Conservation (phyloP, 805 yeast species). For the Candida qinlingensis region DNA sequence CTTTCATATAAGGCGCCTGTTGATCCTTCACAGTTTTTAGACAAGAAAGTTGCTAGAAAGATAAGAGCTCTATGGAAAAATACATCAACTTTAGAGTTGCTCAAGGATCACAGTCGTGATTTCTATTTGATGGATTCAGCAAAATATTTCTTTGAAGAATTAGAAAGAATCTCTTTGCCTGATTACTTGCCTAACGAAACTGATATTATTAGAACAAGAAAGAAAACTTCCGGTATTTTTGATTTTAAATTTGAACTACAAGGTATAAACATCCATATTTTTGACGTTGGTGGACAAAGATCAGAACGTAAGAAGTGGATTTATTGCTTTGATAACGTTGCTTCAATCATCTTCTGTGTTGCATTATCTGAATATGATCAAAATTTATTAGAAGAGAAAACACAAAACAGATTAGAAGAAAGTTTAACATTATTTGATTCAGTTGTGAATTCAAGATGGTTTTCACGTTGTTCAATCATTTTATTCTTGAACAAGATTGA, state of each 20-base stretch:
- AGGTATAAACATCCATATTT: conserved; percentile 55
- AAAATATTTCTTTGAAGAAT: conserved; percentile 62
- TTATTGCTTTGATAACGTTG: conserved; percentile 91
- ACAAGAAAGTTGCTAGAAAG: conserved; percentile 41
- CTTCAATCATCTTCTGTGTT: conserved; percentile 84
- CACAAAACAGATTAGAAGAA: conserved; percentile 76
- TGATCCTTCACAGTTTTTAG: conserved; percentile 48
- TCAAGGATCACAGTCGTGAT: conserved; percentile 56
- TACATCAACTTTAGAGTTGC: conserved; percentile 51
- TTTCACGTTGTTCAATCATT: conserved; percentile 78
- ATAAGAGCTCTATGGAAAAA: conserved; percentile 50
- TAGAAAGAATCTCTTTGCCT: conserved; percentile 53
- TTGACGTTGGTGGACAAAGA: conserved; percentile 94
- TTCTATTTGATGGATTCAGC: conserved; percentile 88
- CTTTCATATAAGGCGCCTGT: conserved; percentile 32
- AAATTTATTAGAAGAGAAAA: conserved; percentile 66
- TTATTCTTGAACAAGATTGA: conserved; percentile 87
- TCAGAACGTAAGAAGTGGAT: conserved; percentile 97
- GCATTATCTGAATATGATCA: conserved; percentile 91
- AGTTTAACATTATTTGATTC: conserved; percentile 82
- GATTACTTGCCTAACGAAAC: conserved; percentile 67
- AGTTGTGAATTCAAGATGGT: conserved; percentile 91
- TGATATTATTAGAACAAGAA: conserved; percentile 82
- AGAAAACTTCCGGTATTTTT: conserved; percentile 88
- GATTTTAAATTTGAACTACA: conserved; percentile 78